Evolutionary conservation across 2,329 filamentous ascomycete genomes (phyloP), one percentile per base, ranked within the genome.

Genomic region (Colletotrichum tropicicola): DNA sequence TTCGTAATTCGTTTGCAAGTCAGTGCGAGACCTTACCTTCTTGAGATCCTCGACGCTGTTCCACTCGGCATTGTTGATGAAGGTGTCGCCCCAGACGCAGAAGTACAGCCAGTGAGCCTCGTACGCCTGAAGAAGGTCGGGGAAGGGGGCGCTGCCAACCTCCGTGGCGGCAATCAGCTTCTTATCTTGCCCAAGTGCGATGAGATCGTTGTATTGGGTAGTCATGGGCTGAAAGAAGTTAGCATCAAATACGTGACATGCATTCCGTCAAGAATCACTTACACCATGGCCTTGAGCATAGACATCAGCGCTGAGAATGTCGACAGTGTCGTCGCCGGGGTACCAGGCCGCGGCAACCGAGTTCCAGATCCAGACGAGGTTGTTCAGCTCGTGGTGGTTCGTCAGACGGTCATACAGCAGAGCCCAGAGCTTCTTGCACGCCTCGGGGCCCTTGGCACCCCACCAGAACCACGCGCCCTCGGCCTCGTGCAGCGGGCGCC

Each of bases 381-480:
- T 85, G 67, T 82, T 78, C 19, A 85, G 68, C 2, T 70, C 67
- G 68, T 85, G 83, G 51, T 80, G 68, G 32, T 76, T 76, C 0
- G 80, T 83, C 30, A 83, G 69, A 1, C 82, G 75, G 43, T 82
- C 75, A 56, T 82, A 83, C 49, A 85, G 37, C 4, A 85, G 69
- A 1, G 69, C 68, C 58, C 74, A 84, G 5, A 85, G 73, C 69
- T 81, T 73, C 73, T 83, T 83, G 66, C 72, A 75, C 5, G 80
- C 73, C 69, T 79, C 82, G 3, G 82, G 73, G 0, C 82, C 81
- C 66, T 81, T 75, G 1, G 82, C 82, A 6, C 82, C 82, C 83
- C 83, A 85, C 82, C 82, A 85, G 74, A 85, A 85, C 83, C 82
- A 85, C 0, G 57, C 75, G 2, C 82, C 82, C 64, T 85, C 82